phyloP scores from a whole-genome alignment of 1,284 basidiomycete genomes.

The Vanrija pseudolonga region DNA sequence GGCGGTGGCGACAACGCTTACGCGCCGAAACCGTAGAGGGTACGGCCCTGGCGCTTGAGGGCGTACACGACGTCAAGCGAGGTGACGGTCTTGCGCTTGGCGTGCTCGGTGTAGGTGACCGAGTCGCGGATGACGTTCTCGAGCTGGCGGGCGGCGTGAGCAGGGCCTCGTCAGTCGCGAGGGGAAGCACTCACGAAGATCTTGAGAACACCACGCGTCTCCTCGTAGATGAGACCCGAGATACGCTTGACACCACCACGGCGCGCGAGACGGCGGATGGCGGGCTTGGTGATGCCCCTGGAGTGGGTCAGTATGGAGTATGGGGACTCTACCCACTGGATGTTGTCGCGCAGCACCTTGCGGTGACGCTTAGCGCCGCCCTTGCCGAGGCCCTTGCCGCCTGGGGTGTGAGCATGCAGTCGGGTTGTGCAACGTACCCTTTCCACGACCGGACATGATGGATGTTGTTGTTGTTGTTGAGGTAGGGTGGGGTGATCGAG shows the following conservation, averaged over 20 bases:
- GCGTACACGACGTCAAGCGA: constrained; percentile 78
- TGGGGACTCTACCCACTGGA: constrained; percentile 52
- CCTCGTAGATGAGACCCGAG: constrained; percentile 84
- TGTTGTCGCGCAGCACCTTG: constrained; percentile 76
- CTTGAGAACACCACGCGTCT: constrained; percentile 79
- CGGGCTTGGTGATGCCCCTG: constrained; percentile 72
- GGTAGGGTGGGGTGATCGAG: constrained; percentile 6
- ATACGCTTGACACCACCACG: constrained; percentile 91
- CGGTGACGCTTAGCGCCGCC: constrained; percentile 83
- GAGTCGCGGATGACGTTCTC: constrained; percentile 73
- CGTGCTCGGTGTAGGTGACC: constrained; percentile 85
- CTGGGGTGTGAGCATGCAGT: background rate
- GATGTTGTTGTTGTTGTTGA: background rate
- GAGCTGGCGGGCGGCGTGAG: constrained; percentile 9
- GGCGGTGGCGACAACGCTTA: constrained; percentile 41
- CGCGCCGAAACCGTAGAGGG: constrained; percentile 76
- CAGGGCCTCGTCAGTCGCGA: constrained; percentile 29
- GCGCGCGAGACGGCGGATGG: constrained; percentile 86
- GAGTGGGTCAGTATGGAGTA: background rate
- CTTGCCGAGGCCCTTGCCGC: constrained; percentile 62
- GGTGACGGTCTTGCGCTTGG: constrained; percentile 83
- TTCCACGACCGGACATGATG: constrained; percentile 70
- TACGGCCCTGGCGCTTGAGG: constrained; percentile 75
- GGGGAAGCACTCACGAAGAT: constrained; percentile 53
- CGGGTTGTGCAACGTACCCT: constrained; percentile 48